Evolutionary conservation across 208 protist species (phyloP).

Genomic region (Strigomonas galati): DNA sequence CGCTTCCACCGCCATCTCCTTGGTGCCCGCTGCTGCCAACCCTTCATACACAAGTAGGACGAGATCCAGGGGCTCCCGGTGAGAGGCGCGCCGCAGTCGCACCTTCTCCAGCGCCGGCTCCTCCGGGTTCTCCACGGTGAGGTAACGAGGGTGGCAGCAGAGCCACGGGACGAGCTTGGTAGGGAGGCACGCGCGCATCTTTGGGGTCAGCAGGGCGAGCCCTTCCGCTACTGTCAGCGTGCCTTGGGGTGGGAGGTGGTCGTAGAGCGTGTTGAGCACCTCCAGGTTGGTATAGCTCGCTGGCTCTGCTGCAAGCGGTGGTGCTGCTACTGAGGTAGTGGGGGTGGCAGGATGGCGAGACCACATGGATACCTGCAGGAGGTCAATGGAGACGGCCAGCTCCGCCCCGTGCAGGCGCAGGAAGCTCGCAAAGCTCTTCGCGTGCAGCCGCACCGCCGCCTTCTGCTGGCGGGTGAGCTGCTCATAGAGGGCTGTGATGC

Average conservation of each 20-base stretch:
- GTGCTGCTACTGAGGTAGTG: background rate
- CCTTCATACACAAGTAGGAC: conserved; percentile 45
- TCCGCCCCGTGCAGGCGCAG: conserved; percentile 69
- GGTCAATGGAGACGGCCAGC: conserved; percentile 76
- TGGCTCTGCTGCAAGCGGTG: background rate
- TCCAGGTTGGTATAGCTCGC: conserved; percentile 45
- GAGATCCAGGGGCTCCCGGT: conserved; percentile 62
- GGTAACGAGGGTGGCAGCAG: conserved; percentile 49
- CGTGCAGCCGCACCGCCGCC: conserved; percentile 51
- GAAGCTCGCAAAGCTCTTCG: conserved; percentile 82
- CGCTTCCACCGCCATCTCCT: conserved; percentile 17
- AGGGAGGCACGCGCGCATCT: conserved; percentile 43
- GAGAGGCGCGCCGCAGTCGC: conserved; percentile 54
- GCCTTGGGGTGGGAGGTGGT: conserved; percentile 51
- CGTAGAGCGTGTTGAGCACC: conserved; percentile 68
- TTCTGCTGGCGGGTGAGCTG: conserved; percentile 62
- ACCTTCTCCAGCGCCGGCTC: conserved; percentile 40
- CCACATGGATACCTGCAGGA: conserved; percentile 85
- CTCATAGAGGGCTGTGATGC: conserved; percentile 79
- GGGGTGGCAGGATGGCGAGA: conserved; percentile 2
- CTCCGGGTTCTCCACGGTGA: conserved; percentile 58
- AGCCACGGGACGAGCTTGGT: conserved; percentile 60
- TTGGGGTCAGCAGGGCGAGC: conserved; percentile 44
- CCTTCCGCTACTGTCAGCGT: conserved; percentile 56
- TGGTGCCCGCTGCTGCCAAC: conserved; percentile 23